Conservation (phyloP, 2,329 filamentous ascomycete genomes). For the Microcera coccophila region DNA sequence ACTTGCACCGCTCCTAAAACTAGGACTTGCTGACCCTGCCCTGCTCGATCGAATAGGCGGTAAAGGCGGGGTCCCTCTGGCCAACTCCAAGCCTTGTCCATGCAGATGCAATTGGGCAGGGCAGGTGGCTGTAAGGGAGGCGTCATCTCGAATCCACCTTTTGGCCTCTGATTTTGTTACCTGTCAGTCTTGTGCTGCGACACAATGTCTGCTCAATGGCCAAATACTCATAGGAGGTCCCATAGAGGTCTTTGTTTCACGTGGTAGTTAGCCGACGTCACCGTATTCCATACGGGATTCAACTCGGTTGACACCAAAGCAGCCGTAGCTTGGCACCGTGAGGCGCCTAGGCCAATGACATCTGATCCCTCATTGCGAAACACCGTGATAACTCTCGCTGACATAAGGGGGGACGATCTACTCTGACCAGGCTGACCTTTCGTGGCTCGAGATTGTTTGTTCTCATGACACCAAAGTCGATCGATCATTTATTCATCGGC, state of each 20-base stretch:
- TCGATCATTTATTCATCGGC: not conserved
- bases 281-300: conserved; percentile 20
- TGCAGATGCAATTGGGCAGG: conserved; percentile 23
- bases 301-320: conserved; percentile 18
- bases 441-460: not conserved
- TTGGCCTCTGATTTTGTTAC: conserved; percentile 24
- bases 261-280: too few relatives aligned
- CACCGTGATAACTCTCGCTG: not conserved
- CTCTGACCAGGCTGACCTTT: not conserved
- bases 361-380: conserved; percentile 8
- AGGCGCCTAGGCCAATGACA: conserved; percentile 8
- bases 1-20: too few relatives aligned
- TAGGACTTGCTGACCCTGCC: too few relatives aligned
- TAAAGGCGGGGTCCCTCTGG: conserved; percentile 26
- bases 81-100: conserved; percentile 21
- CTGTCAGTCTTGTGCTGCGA: conserved; percentile 1
- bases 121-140: conserved; percentile 9
- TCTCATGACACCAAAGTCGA: not conserved
- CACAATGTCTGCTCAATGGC: not conserved
- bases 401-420: not conserved
- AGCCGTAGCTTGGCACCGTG: conserved; percentile 1
- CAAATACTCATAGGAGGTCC: conserved; percentile 9
- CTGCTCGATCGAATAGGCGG: conserved; percentile 15
- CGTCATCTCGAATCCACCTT: conserved; percentile 27
- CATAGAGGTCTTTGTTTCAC: conserved; percentile 23